Evolutionary conservation across 2,329 filamentous ascomycete species (phyloP), one percentile per base, ranked within the genome.

Genomic region (Parasarocladium wereldwijsianum): DNA sequence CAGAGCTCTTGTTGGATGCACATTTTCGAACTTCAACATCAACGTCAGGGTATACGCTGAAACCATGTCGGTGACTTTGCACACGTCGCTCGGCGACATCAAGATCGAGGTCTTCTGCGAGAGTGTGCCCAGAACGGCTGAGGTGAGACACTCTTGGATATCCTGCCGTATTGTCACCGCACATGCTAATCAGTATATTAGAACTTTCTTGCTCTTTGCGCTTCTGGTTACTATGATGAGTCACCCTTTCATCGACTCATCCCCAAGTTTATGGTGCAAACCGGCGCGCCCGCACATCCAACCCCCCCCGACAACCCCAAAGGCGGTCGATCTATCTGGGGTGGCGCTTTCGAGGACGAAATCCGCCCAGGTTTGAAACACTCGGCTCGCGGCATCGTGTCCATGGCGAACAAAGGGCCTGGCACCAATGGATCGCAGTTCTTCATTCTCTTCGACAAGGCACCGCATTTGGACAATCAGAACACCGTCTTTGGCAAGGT

Each of bases 51-150:
- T n/a, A n/a, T n/a, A n/a, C n/a, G n/a, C 20, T 17, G 29, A 21
- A 29, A 36, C 10, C 40, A 76, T 77, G 72, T 76, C 72, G 9
- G 69, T 76, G 38, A 76, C 72, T 8, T 68, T 98, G 10, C 85
- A 94, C 55, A 98, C 90, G 29, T 82, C 76, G 29, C 68, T 79
- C 31, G 90, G 90, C 49, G 78, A 90, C 55, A 67, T 98, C 50
- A 98, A 96, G 60, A 71, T 96, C 44, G 90, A 96, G 55, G 64
- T 98, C 41, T 96, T 94, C 60, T 96, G 87, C 61, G 84, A 94
- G 52, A 77, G 81, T 43, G 84, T 93, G 18, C 90, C 90, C 38
- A 86, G 87, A 53, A 93, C 90, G 1, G 79, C 85, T 38, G 82
- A 93, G 59, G 78, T 78, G 58, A 33, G 58, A 42, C 17, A 17